A percentile compares a stretch with the other conserved stretches of the same genome.
Evolutionary conservation across 2,329 filamentous ascomycete genomes (phyloP).

Genomic region (Talaromyces funiculosus): DNA sequence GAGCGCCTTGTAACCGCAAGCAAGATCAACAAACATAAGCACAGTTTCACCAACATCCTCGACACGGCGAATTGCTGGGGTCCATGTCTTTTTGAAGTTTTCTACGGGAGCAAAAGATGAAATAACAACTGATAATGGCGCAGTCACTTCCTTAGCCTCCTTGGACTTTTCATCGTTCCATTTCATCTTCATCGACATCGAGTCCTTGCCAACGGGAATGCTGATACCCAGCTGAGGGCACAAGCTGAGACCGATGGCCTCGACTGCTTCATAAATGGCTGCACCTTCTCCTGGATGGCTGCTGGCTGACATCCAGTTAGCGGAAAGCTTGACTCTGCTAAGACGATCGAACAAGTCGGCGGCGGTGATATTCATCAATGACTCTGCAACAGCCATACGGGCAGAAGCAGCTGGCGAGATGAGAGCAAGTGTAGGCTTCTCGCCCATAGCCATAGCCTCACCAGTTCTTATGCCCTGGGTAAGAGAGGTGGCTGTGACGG

Average conservation of each 20-base stretch:
- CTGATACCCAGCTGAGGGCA: conserved; percentile 86
- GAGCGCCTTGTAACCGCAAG: conserved; percentile 70
- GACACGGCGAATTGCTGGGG: conserved; percentile 72
- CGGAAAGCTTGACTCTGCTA: conserved; percentile 76
- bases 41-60: conserved; percentile 87
- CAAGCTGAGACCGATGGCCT: conserved; percentile 86
- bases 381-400: conserved; percentile 93
- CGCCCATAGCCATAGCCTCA: conserved; percentile 97
- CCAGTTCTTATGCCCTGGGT: conserved; percentile 67
- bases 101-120: conserved; percentile 83
- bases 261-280: conserved; percentile 85
- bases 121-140: conserved; percentile 84
- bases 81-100: conserved; percentile 84
- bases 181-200: conserved; percentile 97
- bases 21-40: conserved; percentile 86
- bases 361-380: conserved; percentile 86
- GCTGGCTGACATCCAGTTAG: conserved; percentile 99
- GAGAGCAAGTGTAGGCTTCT: conserved; percentile 80
- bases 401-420: conserved; percentile 87
- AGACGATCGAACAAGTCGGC: conserved; percentile 68
- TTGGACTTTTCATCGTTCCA: conserved; percentile 70
- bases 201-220: conserved; percentile 96
- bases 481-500: conserved; percentile 81
- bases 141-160: conserved; percentile 76
- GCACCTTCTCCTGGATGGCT: conserved; percentile 89